Conservation (phyloP, 495 filamentous ascomycete species). For the Opeltia flavorubescens region DNA sequence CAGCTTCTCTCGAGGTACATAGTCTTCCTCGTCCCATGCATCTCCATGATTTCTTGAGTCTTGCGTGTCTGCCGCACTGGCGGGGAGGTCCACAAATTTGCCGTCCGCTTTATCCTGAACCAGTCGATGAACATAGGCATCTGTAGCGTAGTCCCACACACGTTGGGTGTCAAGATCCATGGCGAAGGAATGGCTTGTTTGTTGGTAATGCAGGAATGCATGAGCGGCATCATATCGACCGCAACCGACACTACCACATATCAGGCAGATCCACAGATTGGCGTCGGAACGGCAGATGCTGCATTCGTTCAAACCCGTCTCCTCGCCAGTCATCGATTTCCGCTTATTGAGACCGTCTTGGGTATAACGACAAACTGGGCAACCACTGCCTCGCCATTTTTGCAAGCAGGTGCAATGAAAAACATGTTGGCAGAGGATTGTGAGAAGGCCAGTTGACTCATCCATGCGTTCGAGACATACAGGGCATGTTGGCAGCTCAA, state of each 20-base stretch:
- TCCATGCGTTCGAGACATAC: constrained; percentile 98
- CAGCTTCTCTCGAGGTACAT: constrained; percentile 78
- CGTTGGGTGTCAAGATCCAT: constrained; percentile 87
- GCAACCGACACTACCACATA: constrained; percentile 87
- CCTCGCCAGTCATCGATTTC: constrained; percentile 20
- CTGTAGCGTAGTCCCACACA: constrained; percentile 94
- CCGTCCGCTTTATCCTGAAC: constrained; percentile 86
- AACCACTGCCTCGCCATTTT: constrained; percentile 89
- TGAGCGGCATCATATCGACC: constrained; percentile 89
- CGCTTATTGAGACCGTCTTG: constrained; percentile 33
- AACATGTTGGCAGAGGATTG: constrained; percentile 93
- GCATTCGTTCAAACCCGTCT: constrained; percentile 39
- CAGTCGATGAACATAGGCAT: constrained; percentile 89
- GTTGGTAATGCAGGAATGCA: constrained; percentile 86
- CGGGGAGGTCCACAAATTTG: constrained; percentile 74
- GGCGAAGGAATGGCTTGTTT: constrained; percentile 76
- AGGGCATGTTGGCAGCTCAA: constrained; percentile 90
- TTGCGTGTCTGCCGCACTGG: constrained; percentile 17
- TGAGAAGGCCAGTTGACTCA: constrained; percentile 85
- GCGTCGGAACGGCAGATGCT: constrained; percentile 56
- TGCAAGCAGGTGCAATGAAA: constrained; percentile 96
- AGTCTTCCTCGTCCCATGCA: constrained; percentile 41
- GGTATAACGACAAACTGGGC: constrained; percentile 88
- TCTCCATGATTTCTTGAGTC: constrained; percentile 5
- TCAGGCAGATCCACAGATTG: constrained; percentile 89